phyloP scores from a whole-genome alignment of 2,329 filamentous ascomycete species.

The Pseudogymnoascus sp. region DNA sequence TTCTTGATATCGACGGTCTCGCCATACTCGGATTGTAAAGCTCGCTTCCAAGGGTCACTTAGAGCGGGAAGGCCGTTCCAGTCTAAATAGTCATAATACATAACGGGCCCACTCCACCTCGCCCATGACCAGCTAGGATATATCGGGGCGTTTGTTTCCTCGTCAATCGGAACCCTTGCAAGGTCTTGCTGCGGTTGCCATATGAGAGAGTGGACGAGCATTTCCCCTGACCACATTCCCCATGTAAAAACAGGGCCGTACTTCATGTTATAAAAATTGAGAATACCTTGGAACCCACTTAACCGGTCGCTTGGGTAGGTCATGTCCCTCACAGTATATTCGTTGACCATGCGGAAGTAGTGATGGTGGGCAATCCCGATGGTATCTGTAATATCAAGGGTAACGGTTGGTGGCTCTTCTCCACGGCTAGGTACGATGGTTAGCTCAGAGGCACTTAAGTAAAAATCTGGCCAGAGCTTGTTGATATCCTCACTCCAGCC shows the following conservation, averaged over 20 bases:
- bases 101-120: neutral
- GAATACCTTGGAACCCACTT: neutral
- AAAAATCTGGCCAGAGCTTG: neutral
- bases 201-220: neutral
- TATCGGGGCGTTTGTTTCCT: neutral
- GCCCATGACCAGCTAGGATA: slow-evolving; percentile 6
- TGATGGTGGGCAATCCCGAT: too few relatives aligned
- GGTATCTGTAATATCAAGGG: neutral
- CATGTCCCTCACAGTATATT: neutral
- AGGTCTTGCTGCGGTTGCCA: neutral
- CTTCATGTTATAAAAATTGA: neutral
- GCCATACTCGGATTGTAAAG: neutral
- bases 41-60: neutral
- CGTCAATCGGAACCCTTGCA: neutral
- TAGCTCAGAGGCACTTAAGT: neutral
- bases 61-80: neutral
- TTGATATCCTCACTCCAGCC: neutral
- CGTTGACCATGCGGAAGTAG: neutral
- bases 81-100: neutral
- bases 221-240: neutral
- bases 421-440: neutral
- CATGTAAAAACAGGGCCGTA: neutral
- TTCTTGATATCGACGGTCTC: neutral
- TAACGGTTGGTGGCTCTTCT: neutral
- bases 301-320: neutral